These are phyloP conservation scores for Bolboschoenus planiculmis DNA, from an alignment of 176 grass and related monocot genomes.

Conservation along the genomic window DNA sequence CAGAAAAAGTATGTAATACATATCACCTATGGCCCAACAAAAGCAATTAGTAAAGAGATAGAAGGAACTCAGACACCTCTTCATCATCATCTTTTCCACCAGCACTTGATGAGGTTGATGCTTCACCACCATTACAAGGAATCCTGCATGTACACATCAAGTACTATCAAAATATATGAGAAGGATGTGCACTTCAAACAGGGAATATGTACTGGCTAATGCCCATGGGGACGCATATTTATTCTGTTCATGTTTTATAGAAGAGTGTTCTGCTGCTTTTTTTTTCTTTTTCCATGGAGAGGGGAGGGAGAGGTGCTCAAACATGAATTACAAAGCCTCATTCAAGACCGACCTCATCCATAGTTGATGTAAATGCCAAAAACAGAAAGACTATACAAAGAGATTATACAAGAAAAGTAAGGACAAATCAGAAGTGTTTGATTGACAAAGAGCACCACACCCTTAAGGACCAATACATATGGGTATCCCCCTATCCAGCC, in stretches of 20 bases:
- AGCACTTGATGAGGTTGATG: conserved; percentile 23
- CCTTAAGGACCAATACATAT: neutral
- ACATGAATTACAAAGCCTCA: neutral
- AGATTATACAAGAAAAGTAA: neutral
- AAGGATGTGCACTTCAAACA: neutral
- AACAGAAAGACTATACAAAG: neutral
- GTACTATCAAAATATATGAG: neutral
- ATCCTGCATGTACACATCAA: neutral
- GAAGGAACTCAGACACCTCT: neutral
- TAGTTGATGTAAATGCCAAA: neutral
- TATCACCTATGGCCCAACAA: neutral
- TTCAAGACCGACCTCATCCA: neutral
- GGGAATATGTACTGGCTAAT: neutral
- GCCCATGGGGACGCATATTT: neutral
- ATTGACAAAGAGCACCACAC: neutral
- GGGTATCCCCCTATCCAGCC: neutral
- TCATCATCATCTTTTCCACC: neutral
- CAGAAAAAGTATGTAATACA: conserved; percentile 11
- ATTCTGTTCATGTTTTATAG: neutral
- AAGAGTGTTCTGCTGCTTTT: neutral
- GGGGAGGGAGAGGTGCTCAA: neutral
- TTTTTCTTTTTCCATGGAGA: neutral
- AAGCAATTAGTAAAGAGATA: neutral
- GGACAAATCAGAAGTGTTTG: neutral
- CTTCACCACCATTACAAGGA: conserved; percentile 3